Evolutionary conservation across 352 stramenopile species (phyloP).

Genomic region (Pythium chondricola): DNA sequence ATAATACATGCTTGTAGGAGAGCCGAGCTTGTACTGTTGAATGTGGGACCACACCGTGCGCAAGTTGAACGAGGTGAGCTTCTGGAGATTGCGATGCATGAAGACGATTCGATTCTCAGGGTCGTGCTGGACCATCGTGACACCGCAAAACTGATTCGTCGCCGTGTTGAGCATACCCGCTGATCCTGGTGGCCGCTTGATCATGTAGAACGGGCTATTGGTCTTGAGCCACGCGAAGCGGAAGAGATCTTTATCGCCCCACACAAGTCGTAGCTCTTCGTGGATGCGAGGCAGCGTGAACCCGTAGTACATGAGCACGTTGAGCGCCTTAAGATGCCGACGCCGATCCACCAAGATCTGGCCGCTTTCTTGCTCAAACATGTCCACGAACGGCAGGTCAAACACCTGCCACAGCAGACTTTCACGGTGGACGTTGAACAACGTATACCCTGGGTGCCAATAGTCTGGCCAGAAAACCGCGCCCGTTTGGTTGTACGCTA

Average conservation of each 20-base stretch:
- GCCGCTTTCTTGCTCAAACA: conserved; percentile 76
- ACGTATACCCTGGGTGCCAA: conserved; percentile 56
- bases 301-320: conserved; percentile 65
- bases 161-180: conserved; percentile 10
- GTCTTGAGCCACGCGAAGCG: conserved; percentile 18
- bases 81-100: conserved; percentile 25
- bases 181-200: conserved; percentile 6
- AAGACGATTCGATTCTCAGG: conserved; percentile 21
- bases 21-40: conserved; percentile 17
- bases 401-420: conserved; percentile 69
- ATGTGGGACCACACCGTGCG: conserved; percentile 15
- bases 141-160: conserved; percentile 22
- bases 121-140: conserved; percentile 38
- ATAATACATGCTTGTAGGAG: conserved; percentile 7
- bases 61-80: conserved; percentile 3
- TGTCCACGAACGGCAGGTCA: conserved; percentile 45
- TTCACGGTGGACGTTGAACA: conserved; percentile 65
- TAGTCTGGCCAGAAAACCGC: conserved; percentile 82
- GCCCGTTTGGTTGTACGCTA: conserved; percentile 33
- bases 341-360: conserved; percentile 60
- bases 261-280: conserved; percentile 20
- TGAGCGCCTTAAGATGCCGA: conserved; percentile 36
- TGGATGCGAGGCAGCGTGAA: conserved; percentile 23
- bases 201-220: conserved; percentile 7
- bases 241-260: conserved; percentile 22